These are phyloP conservation scores for Rhinocladiella mackenziei DNA, from an alignment of 2,329 filamentous ascomycete genomes.

Conservation along the genomic window DNA sequence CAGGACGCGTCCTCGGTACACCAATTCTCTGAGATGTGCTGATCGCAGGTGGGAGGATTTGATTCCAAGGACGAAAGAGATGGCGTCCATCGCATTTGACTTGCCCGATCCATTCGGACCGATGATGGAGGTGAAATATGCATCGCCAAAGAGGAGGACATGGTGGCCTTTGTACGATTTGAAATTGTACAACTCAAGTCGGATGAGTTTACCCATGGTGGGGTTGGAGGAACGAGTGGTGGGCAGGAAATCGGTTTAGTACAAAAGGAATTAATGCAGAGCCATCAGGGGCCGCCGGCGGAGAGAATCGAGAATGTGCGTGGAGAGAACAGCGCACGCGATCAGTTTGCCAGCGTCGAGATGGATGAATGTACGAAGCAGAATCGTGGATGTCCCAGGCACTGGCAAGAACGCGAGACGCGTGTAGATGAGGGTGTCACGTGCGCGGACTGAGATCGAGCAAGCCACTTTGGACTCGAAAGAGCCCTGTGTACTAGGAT, in stretches of 20 bases:
- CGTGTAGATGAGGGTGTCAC: background rate
- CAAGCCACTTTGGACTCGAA: background rate
- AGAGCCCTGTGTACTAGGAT: background rate
- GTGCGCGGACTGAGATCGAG: background rate
- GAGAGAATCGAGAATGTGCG: too few relatives aligned
- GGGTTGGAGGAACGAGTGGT: background rate
- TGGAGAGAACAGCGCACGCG: too few relatives aligned
- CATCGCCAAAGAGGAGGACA: constrained; percentile 88
- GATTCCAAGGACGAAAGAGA: constrained; percentile 97
- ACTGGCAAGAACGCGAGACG: background rate
- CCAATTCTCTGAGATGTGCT: constrained; percentile 84
- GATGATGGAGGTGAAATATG: constrained; percentile 98
- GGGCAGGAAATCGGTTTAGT: background rate
- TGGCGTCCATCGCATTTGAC: constrained; percentile 99
- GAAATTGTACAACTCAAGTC: constrained; percentile 96
- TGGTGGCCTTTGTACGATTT: constrained; percentile 99
- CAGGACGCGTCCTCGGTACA: constrained; percentile 91
- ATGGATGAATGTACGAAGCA: too few relatives aligned
- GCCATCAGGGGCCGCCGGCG: background rate
- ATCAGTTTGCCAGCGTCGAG: too few relatives aligned
- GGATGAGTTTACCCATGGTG: constrained; percentile 92
- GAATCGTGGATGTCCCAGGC: too few relatives aligned
- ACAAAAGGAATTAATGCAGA: background rate
- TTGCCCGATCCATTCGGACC: constrained; percentile 99
- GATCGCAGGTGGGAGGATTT: constrained; percentile 98